Base-by-base conservation (phyloP, 768 basidiomycete species). In the Pisolithus microcarpus region DNA sequence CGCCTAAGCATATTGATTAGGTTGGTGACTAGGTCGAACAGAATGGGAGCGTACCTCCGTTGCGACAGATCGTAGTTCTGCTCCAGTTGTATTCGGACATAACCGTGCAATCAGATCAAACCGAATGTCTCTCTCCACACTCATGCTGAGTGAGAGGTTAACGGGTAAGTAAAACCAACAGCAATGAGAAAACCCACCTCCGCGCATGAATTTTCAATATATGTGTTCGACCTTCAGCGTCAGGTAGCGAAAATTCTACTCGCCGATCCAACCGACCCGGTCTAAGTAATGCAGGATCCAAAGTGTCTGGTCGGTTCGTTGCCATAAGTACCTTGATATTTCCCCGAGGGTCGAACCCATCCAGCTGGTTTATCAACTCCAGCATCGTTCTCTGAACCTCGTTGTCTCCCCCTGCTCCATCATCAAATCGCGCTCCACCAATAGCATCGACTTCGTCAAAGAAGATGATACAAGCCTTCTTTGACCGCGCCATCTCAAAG, bases 301-400 rank as follows among this genome's bases (percentile, higher is more conserved):
- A 80, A 1, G 96, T 98, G 68, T 99, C 96, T 18, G 96, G 96
- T 69, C 95, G 95, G 74, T 99, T 98, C 7, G 96, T 98, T 28
- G 96, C 96, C 96, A 99, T 99, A 52, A 99, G 77, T 19, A 99
- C 95, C 69, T 99, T 99, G 72, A 99, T 98, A 65, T 98, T 98
- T n/a, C 96, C 96, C 72, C 96, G 73, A 7, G 95, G 87, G 69
- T 98, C 96, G 70, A 99, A 99, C 30, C 96, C 96, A 61, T 99
- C 94, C 66, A 99, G 72, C 69, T 99, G 96, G 66, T 98, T 98
- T 63, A 99, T 98, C 61, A 98, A 72, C 71, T 99, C 96, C 74
- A 99, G 74, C 96, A 99, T 99, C 10, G 96, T 99, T 65, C 96
- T 75, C 70, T 99, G 96, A 39, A 99, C 96, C 64, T 99, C 96